Conservation (phyloP, 2,329 filamentous ascomycete species). For the Penicillium glabrum region DNA sequence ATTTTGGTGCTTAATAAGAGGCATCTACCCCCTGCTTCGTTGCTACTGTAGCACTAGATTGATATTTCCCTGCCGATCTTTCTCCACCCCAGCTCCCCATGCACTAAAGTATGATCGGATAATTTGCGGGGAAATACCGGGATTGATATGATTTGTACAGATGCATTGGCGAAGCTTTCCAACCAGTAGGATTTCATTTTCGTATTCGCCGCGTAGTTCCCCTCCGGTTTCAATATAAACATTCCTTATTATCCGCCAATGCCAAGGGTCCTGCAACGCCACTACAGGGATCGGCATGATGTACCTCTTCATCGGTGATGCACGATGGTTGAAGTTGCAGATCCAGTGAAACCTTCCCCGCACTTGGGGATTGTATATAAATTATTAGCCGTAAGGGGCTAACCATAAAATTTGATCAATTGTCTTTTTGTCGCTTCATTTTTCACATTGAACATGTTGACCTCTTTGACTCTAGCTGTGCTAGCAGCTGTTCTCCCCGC, state of each 20-base stretch:
- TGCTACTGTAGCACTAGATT: background rate
- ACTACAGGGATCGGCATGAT: constrained; percentile 8
- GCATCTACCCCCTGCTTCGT: background rate
- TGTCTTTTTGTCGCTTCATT: background rate
- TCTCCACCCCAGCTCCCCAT: too few species aligned
- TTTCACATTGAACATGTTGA: constrained; percentile 6
- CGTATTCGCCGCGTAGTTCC: background rate
- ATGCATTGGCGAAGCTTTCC: too few species aligned
- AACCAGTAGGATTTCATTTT: background rate
- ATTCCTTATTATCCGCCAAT: background rate
- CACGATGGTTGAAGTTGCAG: background rate
- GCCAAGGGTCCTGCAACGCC: constrained; percentile 1
- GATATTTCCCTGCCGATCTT: background rate
- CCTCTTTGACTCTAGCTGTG: constrained; percentile 10
- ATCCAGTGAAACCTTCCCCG: constrained; percentile 5
- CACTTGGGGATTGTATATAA: constrained; percentile 5
- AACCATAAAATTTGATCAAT: background rate
- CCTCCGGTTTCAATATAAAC: background rate
- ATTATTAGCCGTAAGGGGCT: background rate
- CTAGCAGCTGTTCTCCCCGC: constrained; percentile 19
- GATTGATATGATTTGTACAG: background rate
- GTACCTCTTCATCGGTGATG: background rate
- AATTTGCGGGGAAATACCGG: background rate
- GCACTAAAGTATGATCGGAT: background rate
- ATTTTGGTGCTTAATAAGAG: too few species aligned